Base-by-base conservation (phyloP, 164 flowering plant genomes). In the Kingdonia uniflora region DNA sequence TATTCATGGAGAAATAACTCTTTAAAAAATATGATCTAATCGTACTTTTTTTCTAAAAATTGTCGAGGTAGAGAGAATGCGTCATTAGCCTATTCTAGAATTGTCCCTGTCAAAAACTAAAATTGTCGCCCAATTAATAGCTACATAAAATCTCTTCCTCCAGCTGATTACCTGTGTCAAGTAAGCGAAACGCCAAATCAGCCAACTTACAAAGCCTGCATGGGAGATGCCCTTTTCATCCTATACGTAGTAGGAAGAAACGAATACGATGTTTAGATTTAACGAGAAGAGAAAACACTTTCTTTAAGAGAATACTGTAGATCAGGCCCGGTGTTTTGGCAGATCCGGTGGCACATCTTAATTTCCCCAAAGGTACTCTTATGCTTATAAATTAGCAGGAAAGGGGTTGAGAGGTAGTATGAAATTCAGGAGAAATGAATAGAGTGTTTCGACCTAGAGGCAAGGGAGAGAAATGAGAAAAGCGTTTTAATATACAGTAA, bases 71-170 rank as follows among this genome's bases (percentile, higher is more conserved):
- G 35, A 29, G 8, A 29, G 14, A 21, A 20, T 24, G n/a, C 44
- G 20, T 4, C 15, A 40, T 65, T 50, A 74, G 50, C 88, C 77
- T 10, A 87, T 85, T 35, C 79, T 65, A 23, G 84, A 51, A 55
- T 66, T 85, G 46, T 85, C 89, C 55, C 89, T 73, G 46, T 88
- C 91, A 50, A 88, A 88, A 19, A 85, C 81, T 0, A 87, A 54
- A 0, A 90, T 82, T 40, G 94, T 87, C 11, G 81, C 91, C 94
- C 95, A 88, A 68, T 88, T n/a, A n/a, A n/a, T n/a, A n/a, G n/a
- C 88, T 43, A 85, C 95, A 16, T 88, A 88, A 43, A 85, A 74
- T 68, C 95, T 70, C 70, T 88, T 88, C 69, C 96, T 77, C 96
- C 96, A 83, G 69, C 96, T 85, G 25, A 88, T 51, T 0, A 83